Conservation (phyloP, 2,329 filamentous ascomycete species). For the Akanthomyces muscarius region DNA sequence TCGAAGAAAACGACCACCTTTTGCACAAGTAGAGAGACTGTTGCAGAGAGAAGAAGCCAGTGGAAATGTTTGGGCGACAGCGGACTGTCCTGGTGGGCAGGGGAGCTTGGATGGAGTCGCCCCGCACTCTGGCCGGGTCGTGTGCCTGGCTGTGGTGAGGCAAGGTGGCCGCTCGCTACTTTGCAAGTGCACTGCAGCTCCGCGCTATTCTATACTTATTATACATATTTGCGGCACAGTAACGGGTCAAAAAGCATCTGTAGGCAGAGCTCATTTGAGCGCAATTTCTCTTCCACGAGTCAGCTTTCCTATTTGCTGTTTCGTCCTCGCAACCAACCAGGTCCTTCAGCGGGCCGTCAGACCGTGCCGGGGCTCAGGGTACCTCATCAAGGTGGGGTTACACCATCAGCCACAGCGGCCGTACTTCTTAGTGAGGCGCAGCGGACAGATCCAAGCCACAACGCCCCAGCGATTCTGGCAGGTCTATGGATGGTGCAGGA, state of each 20-base stretch:
- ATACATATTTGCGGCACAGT: no score
- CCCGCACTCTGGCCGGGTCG: slow-evolving; percentile 14
- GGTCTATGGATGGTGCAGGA: not conserved
- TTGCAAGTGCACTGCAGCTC: not conserved
- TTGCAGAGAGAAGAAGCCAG: slow-evolving; percentile 2
- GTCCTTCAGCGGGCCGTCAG: not conserved
- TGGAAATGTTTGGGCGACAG: not conserved
- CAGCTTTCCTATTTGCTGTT: no score
- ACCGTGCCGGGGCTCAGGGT: not conserved
- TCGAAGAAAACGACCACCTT: not conserved
- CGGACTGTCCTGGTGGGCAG: not conserved
- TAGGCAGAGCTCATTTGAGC: no score
- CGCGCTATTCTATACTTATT: not conserved
- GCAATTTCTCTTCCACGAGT: no score
- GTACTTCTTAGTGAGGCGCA: not conserved
- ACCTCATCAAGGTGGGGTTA: not conserved
- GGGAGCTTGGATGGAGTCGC: slow-evolving; percentile 14
- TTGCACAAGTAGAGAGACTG: slow-evolving; percentile 8
- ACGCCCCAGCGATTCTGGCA: not conserved
- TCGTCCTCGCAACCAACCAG: not conserved
- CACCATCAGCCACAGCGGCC: slow-evolving; percentile 2
- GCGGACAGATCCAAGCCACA: not conserved
- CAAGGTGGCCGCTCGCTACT: slow-evolving; percentile 7
- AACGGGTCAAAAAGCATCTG: no score
- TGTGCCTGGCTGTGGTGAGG: slow-evolving; percentile 14